Evolutionary conservation across 441 rosid genomes (phyloP).

Genomic region (Eutrema salsugineum): DNA sequence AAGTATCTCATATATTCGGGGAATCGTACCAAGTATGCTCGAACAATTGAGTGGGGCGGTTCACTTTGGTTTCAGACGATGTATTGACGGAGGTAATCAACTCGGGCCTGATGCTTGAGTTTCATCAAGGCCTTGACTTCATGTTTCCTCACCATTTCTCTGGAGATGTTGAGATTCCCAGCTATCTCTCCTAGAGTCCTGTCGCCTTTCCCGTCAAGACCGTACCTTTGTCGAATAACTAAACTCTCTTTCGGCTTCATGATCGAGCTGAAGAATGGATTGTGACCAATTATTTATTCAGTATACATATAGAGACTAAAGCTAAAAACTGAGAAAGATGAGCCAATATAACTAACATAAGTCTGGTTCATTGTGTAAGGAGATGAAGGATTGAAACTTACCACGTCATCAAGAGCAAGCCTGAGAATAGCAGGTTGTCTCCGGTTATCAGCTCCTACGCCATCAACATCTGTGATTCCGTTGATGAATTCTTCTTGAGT

Average conservation of each 20-base stretch:
- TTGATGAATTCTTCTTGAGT: constrained; percentile 85
- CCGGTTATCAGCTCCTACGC: constrained; percentile 53
- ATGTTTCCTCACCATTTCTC: constrained; percentile 96
- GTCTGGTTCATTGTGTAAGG: background rate
- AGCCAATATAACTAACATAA: background rate
- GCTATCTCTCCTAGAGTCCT: constrained; percentile 92
- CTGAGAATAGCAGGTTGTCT: constrained; percentile 83
- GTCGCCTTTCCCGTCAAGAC: constrained; percentile 94
- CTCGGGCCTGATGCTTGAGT: constrained; percentile 88
- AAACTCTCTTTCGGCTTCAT: constrained; percentile 92
- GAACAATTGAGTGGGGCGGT: background rate
- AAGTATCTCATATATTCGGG: background rate
- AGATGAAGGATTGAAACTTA: constrained; percentile 24
- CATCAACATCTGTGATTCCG: constrained; percentile 70
- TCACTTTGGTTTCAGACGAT: constrained; percentile 39
- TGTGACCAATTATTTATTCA: background rate
- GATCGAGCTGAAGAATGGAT: constrained; percentile 64
- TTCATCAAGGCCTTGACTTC: constrained; percentile 94
- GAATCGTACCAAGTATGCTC: constrained; percentile 6
- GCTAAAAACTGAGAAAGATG: background rate
- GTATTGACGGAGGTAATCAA: constrained; percentile 73
- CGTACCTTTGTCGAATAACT: constrained; percentile 84
- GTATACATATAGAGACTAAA: background rate
- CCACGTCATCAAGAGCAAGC: constrained; percentile 97
- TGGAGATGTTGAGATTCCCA: constrained; percentile 79